Conservation (phyloP, 73 alveolate species). For the Strombidium stylifer region DNA sequence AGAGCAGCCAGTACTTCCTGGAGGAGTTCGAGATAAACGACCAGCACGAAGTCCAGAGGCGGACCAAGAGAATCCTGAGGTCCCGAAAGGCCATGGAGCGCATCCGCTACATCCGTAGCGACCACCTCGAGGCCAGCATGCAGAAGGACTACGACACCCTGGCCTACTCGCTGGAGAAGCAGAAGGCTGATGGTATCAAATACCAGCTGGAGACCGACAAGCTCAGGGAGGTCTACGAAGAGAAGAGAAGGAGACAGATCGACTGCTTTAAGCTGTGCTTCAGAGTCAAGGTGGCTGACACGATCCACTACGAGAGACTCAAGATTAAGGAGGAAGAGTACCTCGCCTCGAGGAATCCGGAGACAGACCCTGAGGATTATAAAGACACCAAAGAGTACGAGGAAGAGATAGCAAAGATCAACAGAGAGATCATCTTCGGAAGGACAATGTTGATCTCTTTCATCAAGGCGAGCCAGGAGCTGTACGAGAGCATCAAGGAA, state of each 20-base stretch:
- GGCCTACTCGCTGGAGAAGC: neutral
- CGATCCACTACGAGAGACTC: neutral
- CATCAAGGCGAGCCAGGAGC: neutral
- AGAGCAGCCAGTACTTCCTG: conserved; percentile 1
- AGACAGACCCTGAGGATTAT: too few relatives aligned
- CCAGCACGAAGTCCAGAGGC: too few relatives aligned
- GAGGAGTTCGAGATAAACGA: neutral
- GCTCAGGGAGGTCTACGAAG: neutral
- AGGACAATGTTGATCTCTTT: neutral
- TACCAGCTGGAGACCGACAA: neutral
- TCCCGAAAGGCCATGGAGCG: neutral
- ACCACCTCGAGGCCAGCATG: neutral
- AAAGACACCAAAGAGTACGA: neutral
- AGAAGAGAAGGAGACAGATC: neutral
- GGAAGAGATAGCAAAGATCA: neutral
- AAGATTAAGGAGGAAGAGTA: too few relatives aligned
- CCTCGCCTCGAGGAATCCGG: too few relatives aligned
- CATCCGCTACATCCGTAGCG: neutral
- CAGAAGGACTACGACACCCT: neutral
- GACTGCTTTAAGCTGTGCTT: conserved; percentile 2
- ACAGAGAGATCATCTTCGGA: neutral
- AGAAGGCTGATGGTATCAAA: neutral
- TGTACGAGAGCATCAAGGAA: conserved; percentile 7
- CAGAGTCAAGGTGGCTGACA: conserved; percentile 7
- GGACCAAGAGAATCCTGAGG: neutral